These are phyloP conservation scores for Gardenia jasminoides DNA, from an alignment of 257 asterid genomes.

Conservation along the genomic window DNA sequence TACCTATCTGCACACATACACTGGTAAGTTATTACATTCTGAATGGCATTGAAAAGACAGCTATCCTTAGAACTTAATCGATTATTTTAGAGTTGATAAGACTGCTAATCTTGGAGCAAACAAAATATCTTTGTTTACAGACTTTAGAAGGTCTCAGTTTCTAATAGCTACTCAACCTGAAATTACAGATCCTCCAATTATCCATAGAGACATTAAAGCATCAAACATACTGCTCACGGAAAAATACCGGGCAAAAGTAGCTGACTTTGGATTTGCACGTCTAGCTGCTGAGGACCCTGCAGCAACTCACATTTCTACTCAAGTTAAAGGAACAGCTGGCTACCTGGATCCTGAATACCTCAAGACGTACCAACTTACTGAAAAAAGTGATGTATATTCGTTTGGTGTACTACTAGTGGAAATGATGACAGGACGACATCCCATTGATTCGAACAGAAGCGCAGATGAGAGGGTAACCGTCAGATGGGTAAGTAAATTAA, in stretches of 20 bases:
- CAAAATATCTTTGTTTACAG: neutral
- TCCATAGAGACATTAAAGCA: constrained; percentile 73
- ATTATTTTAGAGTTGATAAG: neutral
- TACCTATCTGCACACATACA: constrained; percentile 68
- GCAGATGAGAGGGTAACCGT: constrained; percentile 41
- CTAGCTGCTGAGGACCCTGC: constrained; percentile 41
- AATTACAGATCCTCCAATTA: constrained; percentile 64
- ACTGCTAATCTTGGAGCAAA: constrained; percentile 3
- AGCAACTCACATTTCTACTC: constrained; percentile 61
- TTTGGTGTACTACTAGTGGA: constrained; percentile 76
- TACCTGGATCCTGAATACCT: constrained; percentile 76
- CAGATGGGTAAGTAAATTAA: constrained; percentile 54
- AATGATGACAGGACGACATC: constrained; percentile 59
- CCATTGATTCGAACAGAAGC: constrained; percentile 44
- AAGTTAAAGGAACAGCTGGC: constrained; percentile 75
- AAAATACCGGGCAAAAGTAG: constrained; percentile 62
- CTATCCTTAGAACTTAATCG: neutral
- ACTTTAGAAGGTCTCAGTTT: neutral
- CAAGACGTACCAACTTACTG: constrained; percentile 58
- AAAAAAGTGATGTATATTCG: constrained; percentile 75
- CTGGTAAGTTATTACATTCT: constrained; percentile 39
- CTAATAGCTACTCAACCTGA: neutral
- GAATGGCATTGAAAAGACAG: neutral
- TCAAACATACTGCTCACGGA: constrained; percentile 72
- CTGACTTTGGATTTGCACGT: constrained; percentile 77